Conservation (phyloP, 2,329 filamentous ascomycete genomes). For the Trichoderma simmonsii region DNA sequence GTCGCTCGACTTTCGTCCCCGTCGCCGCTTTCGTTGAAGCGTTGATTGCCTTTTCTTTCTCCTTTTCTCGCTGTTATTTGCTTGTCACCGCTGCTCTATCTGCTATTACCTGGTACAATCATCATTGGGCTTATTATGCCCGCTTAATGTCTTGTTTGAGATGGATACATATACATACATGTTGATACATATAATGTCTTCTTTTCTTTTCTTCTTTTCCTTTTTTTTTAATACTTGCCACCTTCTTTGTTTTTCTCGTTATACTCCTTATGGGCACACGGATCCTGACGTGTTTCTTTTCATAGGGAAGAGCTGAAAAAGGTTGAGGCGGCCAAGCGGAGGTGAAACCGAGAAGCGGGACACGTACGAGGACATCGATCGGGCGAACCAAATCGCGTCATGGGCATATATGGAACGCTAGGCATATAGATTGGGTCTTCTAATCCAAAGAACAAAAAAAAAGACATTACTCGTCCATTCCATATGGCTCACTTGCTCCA, state of each 20-base stretch:
- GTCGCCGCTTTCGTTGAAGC: constrained; percentile 5
- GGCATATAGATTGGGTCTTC: constrained; percentile 11
- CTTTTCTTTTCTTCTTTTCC: not conserved
- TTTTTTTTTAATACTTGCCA: not conserved
- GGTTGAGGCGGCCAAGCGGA: constrained; percentile 72
- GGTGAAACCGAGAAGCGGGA: constrained; percentile 37
- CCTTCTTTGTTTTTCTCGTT: not conserved
- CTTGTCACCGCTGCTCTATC: not conserved
- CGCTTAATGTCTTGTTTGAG: not conserved
- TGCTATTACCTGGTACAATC: not conserved
- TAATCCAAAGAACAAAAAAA: constrained; percentile 16
- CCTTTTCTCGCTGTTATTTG: not conserved
- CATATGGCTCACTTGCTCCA: not conserved
- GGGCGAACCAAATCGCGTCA: not conserved
- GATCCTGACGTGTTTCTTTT: constrained; percentile 20
- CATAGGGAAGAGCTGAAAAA: constrained; percentile 88
- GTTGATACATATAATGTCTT: not conserved
- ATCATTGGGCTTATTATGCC: not conserved
- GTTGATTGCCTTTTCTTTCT: not conserved
- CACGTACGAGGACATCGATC: constrained; percentile 18
- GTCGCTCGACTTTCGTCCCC: not conserved
- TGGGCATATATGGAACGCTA: constrained; percentile 1
- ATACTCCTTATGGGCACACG: constrained; percentile 6
- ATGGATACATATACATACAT: not conserved
- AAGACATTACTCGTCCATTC: not conserved